Percentiles rank a stretch among this genome's conserved stretches.
Conservation (phyloP, 495 filamentous ascomycete species). For the Tuber aestivum region DNA sequence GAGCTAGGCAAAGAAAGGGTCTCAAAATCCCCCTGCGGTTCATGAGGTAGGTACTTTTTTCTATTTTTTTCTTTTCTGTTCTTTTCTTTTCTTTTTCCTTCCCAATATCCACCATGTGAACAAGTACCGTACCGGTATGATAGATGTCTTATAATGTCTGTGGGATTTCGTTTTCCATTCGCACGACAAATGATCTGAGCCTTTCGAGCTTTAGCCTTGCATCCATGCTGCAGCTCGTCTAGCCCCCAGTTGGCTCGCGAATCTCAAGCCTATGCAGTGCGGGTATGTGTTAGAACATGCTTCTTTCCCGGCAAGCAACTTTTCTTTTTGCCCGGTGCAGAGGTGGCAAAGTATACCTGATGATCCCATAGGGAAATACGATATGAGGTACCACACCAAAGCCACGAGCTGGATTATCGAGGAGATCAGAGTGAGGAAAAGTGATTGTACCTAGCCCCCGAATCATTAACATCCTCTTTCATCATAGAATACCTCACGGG, state of each 20-base stretch:
- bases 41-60: background rate
- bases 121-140: too few relatives aligned
- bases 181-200: background rate
- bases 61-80: background rate
- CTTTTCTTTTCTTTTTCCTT: slow-evolving; percentile 1
- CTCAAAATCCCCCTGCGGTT: background rate
- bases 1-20: background rate
- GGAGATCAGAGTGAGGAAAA: slow-evolving; percentile 74
- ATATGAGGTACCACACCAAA: slow-evolving; percentile 89
- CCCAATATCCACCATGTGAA: slow-evolving; percentile 10
- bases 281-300: slow-evolving; percentile 24
- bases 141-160: slow-evolving; percentile 10
- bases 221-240: slow-evolving; percentile 84
- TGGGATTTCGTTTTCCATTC: background rate
- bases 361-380: slow-evolving; percentile 96
- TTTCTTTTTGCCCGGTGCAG: slow-evolving; percentile 63
- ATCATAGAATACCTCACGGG: slow-evolving; percentile 21
- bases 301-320: slow-evolving; percentile 5
- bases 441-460: slow-evolving; percentile 61
- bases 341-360: slow-evolving; percentile 73
- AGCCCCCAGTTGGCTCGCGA: slow-evolving; percentile 78
- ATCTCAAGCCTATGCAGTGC: slow-evolving; percentile 62
- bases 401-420: slow-evolving; percentile 74
- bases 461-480: slow-evolving; percentile 17
- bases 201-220: slow-evolving; percentile 52